Percentiles rank a stretch among this genome's conserved stretches.
phyloP scores from a whole-genome alignment of 2,329 filamentous ascomycete species.

The Lachnellula occidentalis region DNA sequence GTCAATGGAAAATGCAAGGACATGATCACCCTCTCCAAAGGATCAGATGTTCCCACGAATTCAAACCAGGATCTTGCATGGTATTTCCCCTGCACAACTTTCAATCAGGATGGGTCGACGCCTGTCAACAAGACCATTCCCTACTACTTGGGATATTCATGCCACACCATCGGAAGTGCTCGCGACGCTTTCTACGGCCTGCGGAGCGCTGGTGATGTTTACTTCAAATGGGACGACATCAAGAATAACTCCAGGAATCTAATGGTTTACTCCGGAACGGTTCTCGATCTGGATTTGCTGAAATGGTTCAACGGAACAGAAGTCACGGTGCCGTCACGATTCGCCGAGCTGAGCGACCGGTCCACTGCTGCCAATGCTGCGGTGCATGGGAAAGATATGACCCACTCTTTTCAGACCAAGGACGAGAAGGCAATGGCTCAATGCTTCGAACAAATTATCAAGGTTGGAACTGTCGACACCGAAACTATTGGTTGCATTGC shows the following conservation, averaged over 20 bases:
- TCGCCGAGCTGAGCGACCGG: slow-evolving; percentile 72
- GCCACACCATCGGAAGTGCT: slow-evolving; percentile 69
- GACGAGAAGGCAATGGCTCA: slow-evolving; percentile 76
- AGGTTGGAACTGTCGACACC: slow-evolving; percentile 91
- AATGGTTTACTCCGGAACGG: slow-evolving; percentile 89
- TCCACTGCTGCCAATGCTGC: slow-evolving; percentile 51
- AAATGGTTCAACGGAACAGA: slow-evolving; percentile 84
- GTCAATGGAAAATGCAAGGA: slow-evolving; percentile 96
- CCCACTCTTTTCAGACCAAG: slow-evolving; percentile 74
- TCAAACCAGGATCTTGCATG: slow-evolving; percentile 71
- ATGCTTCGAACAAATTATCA: slow-evolving; percentile 90
- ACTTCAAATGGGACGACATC: slow-evolving; percentile 93
- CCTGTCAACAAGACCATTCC: slow-evolving; percentile 67
- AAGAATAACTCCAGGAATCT: slow-evolving; percentile 85
- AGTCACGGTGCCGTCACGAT: slow-evolving; percentile 68
- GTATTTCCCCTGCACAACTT: slow-evolving; percentile 92
- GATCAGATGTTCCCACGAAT: slow-evolving; percentile 77
- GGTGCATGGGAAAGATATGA: slow-evolving; percentile 81
- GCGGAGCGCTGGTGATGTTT: slow-evolving; percentile 72
- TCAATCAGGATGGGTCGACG: slow-evolving; percentile 88
- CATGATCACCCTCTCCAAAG: slow-evolving; percentile 66
- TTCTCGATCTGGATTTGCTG: slow-evolving; percentile 83
- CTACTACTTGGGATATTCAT: slow-evolving; percentile 80
- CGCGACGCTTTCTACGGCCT: slow-evolving; percentile 75
- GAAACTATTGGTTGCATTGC: slow-evolving; percentile 97